Percentiles rank a stretch among this genome's conserved stretches.
Evolutionary conservation across 2,329 filamentous ascomycete genomes (phyloP).

Genomic region (Drechslerella coelobrocha): DNA sequence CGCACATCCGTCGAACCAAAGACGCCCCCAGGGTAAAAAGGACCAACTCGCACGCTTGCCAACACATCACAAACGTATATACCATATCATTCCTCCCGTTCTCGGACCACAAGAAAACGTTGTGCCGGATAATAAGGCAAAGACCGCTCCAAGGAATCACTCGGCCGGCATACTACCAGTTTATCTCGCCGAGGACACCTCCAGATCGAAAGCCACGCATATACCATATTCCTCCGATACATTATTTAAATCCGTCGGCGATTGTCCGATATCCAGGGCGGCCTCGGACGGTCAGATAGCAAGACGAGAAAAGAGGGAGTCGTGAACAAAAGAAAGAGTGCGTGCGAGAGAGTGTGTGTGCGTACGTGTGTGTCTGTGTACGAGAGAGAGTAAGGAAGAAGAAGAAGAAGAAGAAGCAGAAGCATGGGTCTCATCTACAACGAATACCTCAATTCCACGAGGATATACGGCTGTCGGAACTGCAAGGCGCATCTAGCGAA

Average conservation of each 20-base stretch:
- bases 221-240: constrained; percentile 3
- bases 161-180: neutral
- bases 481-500: constrained; percentile 97
- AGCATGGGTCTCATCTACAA: constrained; percentile 89
- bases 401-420: constrained; percentile 47
- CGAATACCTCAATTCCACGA: constrained; percentile 82
- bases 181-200: neutral
- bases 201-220: neutral
- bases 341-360: neutral
- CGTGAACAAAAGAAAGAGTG: neutral
- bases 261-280: neutral
- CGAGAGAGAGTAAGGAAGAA: constrained; percentile 1
- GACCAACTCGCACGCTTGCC: constrained; percentile 1
- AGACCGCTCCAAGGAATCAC: neutral
- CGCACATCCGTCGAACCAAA: too few relatives aligned
- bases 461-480: constrained; percentile 89
- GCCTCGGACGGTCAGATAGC: neutral
- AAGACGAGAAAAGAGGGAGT: neutral
- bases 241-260: neutral
- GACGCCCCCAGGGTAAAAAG: neutral
- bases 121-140: neutral
- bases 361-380: neutral
- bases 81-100: neutral
- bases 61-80: constrained; percentile 3
- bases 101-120: neutral